Evolutionary conservation across 352 stramenopile species (phyloP).

Genomic region (Globisporangium nodosum): DNA sequence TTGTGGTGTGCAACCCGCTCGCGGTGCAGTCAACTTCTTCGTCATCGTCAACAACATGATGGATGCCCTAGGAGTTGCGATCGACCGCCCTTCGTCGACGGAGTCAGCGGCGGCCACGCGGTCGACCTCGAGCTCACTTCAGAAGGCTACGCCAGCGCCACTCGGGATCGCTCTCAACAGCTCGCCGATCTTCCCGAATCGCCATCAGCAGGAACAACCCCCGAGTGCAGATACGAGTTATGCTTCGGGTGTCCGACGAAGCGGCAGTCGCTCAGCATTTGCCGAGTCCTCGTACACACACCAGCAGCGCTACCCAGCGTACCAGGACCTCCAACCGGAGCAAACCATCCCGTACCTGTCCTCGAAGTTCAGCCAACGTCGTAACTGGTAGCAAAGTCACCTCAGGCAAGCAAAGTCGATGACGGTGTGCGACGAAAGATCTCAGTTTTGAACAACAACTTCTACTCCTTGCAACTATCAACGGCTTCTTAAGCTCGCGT

Average conservation of each 20-base stretch:
- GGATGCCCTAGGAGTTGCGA: background rate
- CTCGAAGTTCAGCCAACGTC: conserved; percentile 20
- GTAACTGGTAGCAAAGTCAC: background rate
- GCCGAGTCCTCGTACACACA: conserved; percentile 11
- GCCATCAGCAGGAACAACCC: background rate
- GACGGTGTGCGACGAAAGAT: background rate
- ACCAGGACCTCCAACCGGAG: conserved; percentile 23
- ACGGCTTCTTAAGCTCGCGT: background rate
- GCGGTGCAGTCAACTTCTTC: background rate
- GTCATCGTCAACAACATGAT: background rate
- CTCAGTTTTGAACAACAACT: background rate
- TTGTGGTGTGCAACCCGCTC: conserved; percentile 10
- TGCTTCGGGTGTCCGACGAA: background rate
- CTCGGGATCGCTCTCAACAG: background rate
- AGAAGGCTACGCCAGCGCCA: conserved; percentile 6
- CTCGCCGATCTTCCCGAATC: background rate
- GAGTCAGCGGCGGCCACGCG: background rate
- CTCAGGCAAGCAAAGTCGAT: background rate
- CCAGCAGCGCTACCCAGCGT: conserved; percentile 37
- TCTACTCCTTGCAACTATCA: background rate
- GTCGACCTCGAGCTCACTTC: background rate
- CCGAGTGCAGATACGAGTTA: background rate
- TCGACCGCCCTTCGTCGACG: too few relatives aligned
- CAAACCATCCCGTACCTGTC: conserved; percentile 30
- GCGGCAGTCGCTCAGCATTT: background rate